Conservation (phyloP, 768 basidiomycete genomes). For the Boletus pseudo-olivaceus region DNA sequence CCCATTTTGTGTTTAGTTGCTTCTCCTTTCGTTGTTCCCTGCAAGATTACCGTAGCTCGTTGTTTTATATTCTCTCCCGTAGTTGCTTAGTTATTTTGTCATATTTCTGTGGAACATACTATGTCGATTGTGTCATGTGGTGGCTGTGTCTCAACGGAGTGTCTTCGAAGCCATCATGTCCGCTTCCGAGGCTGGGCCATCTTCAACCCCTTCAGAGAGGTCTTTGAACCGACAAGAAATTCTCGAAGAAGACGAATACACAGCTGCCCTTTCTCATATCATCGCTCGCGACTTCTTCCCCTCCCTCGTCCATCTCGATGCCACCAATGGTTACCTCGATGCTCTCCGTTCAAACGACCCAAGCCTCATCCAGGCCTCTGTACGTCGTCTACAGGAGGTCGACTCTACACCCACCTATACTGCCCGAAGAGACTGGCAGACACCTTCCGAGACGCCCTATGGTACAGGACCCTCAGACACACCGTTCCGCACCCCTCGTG, state of each 20-base stretch:
- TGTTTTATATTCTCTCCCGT: constrained; percentile 15
- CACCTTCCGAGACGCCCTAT: constrained; percentile 67
- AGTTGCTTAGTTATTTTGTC: constrained; percentile 14
- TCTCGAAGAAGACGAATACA: constrained; percentile 94
- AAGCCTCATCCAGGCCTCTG: constrained; percentile 69
- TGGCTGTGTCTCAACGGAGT: constrained; percentile 11
- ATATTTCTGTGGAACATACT: constrained; percentile 3
- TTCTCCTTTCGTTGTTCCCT: constrained; percentile 2
- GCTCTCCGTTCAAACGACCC: constrained; percentile 77
- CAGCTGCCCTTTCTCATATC: constrained; percentile 82
- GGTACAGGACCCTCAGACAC: constrained; percentile 60
- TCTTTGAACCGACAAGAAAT: constrained; percentile 72
- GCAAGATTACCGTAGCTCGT: constrained; percentile 7
- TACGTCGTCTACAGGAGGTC: constrained; percentile 67
- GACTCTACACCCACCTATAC: constrained; percentile 45
- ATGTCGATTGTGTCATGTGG: neutral
- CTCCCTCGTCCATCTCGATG: constrained; percentile 83
- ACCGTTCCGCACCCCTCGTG: constrained; percentile 48
- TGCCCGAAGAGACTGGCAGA: constrained; percentile 35
- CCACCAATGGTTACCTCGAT: constrained; percentile 82
- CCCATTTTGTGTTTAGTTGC: constrained; percentile 10
- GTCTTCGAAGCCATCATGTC: constrained; percentile 26
- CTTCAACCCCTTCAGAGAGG: constrained; percentile 34
- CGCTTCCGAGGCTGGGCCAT: constrained; percentile 25
- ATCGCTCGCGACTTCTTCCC: constrained; percentile 99